Percentiles rank a stretch among this genome's conserved stretches.
These are phyloP conservation scores for Neurospora africana DNA, from an alignment of 495 filamentous ascomycete species.

Conservation along the genomic window DNA sequence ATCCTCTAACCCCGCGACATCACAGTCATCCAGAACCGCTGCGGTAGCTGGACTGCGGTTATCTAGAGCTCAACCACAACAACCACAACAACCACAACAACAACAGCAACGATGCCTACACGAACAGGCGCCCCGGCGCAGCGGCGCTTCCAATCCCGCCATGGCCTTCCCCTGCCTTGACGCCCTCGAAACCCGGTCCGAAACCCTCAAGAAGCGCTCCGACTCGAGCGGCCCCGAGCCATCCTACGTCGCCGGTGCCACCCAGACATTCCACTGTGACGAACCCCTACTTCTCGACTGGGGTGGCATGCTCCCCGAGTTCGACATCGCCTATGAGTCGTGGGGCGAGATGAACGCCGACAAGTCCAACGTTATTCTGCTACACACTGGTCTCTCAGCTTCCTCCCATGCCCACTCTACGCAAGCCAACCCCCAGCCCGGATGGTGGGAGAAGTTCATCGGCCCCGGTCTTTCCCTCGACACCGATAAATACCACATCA, in stretches of 20 bases:
- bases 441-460: slow-evolving; percentile 99
- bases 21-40: slow-evolving; percentile 2
- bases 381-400: slow-evolving; percentile 90
- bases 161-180: slow-evolving; percentile 95
- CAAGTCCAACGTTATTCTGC: slow-evolving; percentile 79
- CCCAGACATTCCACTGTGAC: slow-evolving; percentile 60
- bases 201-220: slow-evolving; percentile 49
- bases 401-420: slow-evolving; percentile 95
- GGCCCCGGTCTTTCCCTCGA: slow-evolving; percentile 78
- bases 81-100: neutral
- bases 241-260: slow-evolving; percentile 80
- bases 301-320: slow-evolving; percentile 79
- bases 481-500: slow-evolving; percentile 82
- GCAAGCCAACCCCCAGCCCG: slow-evolving; percentile 67
- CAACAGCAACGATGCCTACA: slow-evolving; percentile 16
- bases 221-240: slow-evolving; percentile 71
- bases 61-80: slow-evolving; percentile 36
- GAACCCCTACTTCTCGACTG: slow-evolving; percentile 81
- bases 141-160: slow-evolving; percentile 67
- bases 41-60: neutral
- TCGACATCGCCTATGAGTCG: slow-evolving; percentile 84
- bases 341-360: slow-evolving; percentile 79
- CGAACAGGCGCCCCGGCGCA: slow-evolving; percentile 21
- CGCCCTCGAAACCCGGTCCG: slow-evolving; percentile 72
- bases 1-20: neutral